These are phyloP conservation scores for Sporothrix protearum DNA, from an alignment of 2,329 filamentous ascomycete species.

Conservation along the genomic window DNA sequence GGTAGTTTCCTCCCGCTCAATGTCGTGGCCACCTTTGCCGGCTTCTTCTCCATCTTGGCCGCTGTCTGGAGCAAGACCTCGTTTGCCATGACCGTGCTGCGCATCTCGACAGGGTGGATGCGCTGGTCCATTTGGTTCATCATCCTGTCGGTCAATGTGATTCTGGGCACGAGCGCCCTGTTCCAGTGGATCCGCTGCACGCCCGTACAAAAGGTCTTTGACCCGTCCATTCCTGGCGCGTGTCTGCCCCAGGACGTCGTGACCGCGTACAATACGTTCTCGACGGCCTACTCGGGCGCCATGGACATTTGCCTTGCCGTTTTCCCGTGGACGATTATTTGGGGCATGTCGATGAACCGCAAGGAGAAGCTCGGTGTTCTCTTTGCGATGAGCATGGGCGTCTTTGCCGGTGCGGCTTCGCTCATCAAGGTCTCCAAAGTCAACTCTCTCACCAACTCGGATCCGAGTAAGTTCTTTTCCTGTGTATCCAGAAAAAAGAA, in stretches of 20 bases:
- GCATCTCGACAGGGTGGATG: constrained; percentile 33
- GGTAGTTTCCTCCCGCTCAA: constrained; percentile 23
- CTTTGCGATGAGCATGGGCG: constrained; percentile 44
- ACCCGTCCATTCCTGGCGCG: constrained; percentile 29
- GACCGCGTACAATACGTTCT: constrained; percentile 35
- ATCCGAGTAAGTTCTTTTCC: constrained; percentile 13
- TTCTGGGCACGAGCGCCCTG: constrained; percentile 31
- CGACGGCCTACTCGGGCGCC: constrained; percentile 30
- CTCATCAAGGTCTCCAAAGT: constrained; percentile 21
- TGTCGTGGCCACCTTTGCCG: constrained; percentile 29
- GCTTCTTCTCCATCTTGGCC: constrained; percentile 34
- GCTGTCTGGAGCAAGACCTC: constrained; percentile 40
- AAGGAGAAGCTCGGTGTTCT: constrained; percentile 42
- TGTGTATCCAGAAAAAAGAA: too few species aligned
- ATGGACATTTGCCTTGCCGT: constrained; percentile 33
- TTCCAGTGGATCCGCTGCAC: constrained; percentile 36
- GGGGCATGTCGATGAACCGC: constrained; percentile 39
- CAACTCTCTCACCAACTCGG: not conserved
- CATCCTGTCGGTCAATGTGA: constrained; percentile 35
- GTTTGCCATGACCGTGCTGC: constrained; percentile 39
- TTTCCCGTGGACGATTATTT: constrained; percentile 43
- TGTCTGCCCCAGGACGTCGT: constrained; percentile 36
- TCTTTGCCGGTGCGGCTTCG: constrained; percentile 32
- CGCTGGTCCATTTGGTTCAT: constrained; percentile 34
- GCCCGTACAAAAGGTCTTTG: constrained; percentile 35